Base-by-base conservation (phyloP, 164 flowering plant species). In the Houttuynia cordata region DNA sequence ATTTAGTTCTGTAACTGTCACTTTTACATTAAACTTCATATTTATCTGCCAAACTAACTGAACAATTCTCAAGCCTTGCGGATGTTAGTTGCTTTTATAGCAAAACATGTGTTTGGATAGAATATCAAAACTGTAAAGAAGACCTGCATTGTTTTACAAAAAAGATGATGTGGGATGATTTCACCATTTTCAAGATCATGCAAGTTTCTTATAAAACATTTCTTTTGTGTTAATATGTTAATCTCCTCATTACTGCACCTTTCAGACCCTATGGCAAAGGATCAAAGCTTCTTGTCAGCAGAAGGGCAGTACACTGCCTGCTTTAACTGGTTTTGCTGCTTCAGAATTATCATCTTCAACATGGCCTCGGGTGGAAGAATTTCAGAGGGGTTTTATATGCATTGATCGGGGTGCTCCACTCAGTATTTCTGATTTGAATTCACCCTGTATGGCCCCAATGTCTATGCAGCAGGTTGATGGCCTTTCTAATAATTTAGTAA, bases 291-390 rank as follows among this genome's bases (percentile, higher is more conserved):
- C 75, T 25, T 62, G 39, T 64, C 76, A 72, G 63, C 74, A 65
- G 23, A 70, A 60, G 64, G 66, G 58, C n/a, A 62, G 64, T 58
- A 50, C 64, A 37, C 67, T 69, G 20, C 72, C 74, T 56, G 59
- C 73, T 64, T 67, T 58, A 25, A 40, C 73, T 41, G 61, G 69
- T 40, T 53, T 66, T 14, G 61, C 68, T 7, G 60, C 76, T 61
- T 71, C 73, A 60, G 77, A 71, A 25, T 63, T 59, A 21, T 56
- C 64, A 18, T 20, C 71, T 6, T 47, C 69, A 10, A 52, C 64
- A 24, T 73, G 79, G 78, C 77, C 82, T 68, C 68, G 64, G 37
- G 77, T 73, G 54, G 79, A 73, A 69, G 77, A 70, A 51, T 59
- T 66, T 6, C 20, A 21, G 52, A 39, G 55, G 56, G 56, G 14